phyloP scores from a whole-genome alignment of 495 filamentous ascomycete genomes.

The Recurvomyces mirabilis region DNA sequence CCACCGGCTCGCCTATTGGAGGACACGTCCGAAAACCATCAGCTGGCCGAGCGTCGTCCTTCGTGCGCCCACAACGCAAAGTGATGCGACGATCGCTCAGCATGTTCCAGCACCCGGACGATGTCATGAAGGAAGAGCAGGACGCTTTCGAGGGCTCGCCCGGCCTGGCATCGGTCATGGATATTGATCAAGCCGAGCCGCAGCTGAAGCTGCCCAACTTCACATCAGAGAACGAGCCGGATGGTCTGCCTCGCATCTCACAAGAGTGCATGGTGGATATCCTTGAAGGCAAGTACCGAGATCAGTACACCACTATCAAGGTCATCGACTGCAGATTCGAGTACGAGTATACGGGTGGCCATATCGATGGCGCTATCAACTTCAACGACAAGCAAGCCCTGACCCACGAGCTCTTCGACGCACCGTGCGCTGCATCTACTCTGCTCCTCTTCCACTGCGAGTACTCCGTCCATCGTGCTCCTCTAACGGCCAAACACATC shows the following conservation, averaged over 20 bases:
- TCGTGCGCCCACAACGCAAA: slow-evolving; percentile 66
- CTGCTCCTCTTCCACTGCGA: slow-evolving; percentile 94
- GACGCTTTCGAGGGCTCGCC: slow-evolving; percentile 43
- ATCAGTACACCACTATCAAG: slow-evolving; percentile 61
- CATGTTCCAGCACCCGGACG: slow-evolving; percentile 90
- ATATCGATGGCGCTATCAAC: slow-evolving; percentile 86
- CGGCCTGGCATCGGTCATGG: slow-evolving; percentile 59
- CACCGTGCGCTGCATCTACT: slow-evolving; percentile 49
- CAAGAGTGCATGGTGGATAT: slow-evolving; percentile 67
- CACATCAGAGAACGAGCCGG: slow-evolving; percentile 64
- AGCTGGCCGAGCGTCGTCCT: slow-evolving; percentile 30
- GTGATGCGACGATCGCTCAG: slow-evolving; percentile 83
- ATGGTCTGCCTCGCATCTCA: slow-evolving; percentile 77
- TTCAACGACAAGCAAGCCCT: slow-evolving; percentile 89
- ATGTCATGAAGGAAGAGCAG: slow-evolving; percentile 62
- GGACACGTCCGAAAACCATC: slow-evolving; percentile 59
- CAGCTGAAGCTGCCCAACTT: slow-evolving; percentile 74
- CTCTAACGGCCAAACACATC: slow-evolving; percentile 72
- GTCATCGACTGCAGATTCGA: slow-evolving; percentile 96
- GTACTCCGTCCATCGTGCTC: slow-evolving; percentile 94
- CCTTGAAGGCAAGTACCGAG: slow-evolving; percentile 73
- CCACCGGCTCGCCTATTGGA: slow-evolving; percentile 59
- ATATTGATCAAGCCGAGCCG: slow-evolving; percentile 52
- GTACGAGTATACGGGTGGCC: slow-evolving; percentile 95
- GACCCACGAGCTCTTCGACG: slow-evolving; percentile 61